Evolutionary conservation across 106 monocot species (phyloP), one percentile per base, ranked within the genome.

Genomic region (Dioscorea zingiberensis): DNA sequence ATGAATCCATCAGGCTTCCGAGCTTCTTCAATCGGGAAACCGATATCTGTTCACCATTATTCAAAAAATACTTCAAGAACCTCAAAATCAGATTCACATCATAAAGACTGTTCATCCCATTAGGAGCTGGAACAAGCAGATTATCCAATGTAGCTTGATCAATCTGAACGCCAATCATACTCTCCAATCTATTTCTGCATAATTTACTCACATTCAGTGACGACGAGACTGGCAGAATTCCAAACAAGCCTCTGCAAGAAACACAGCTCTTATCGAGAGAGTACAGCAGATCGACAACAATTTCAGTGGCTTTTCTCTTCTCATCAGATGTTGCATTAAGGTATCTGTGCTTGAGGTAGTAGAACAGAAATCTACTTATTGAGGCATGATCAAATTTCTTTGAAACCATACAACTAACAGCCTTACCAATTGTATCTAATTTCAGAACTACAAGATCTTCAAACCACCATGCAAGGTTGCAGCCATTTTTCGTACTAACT

Each of bases 131-230:
- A 70, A 97, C 71, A 28, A 97, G 84, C 28, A 97, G 54, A 65
- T 86, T 86, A 48, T 97, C 97, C 69, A 92, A 47, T 4, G 69
- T 75, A 32, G 88, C 92, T 57, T 72, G 79, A 72, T 97, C 85
- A 1, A 97, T 67, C 48, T 80, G 80, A 6, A 25, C 58, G 2
- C 88, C 97, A 28, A 97, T 89, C 83, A 97, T 85, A 15, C 29
- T 68, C 55, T 84, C 88, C 79, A 97, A 80, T 65, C 59, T 78
- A 30, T 57, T 70, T 56, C 67, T 78, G 53, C 77, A 75, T 44
- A 44, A 49, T 48, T 68, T 49, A 21, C 72, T 77, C 17, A 83
- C 17, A 56, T 71, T 71, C 65, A 81, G 48, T 1, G 77, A 67
- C 3, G 70, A 67, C 46, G 73, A 84, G 25, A 84, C 27, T 27